Base-by-base conservation (phyloP, 2,329 filamentous ascomycete genomes). In the Trichoderma atrobrunneum region DNA sequence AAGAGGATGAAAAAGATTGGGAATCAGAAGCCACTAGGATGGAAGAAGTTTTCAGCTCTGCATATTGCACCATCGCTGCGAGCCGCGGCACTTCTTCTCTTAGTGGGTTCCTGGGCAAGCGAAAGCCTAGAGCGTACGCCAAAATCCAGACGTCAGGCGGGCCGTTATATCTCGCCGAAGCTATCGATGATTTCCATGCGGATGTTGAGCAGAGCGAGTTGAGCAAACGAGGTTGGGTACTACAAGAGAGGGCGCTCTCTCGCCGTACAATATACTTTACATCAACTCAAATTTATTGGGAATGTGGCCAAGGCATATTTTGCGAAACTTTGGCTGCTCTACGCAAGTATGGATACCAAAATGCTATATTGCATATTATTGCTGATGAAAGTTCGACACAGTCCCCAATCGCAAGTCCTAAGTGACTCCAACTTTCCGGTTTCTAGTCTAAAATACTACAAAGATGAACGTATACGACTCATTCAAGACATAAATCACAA, bases 211-310 rank as follows among this genome's bases (percentile, higher is more conserved):
- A 79, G 0, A 74, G 78, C 0, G 16, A 73, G 1, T 73, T 85
- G 3, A 82, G 78, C 66, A 74, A 71, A 6, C 76, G 82, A 1
- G 82, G 79, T 0, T 84, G 82, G 83, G 82, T 83, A 0, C 60
- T 83, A 3, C 82, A 84, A 71, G 83, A 84, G 71, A 74, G 78
- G 21, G 78, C 77, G 0, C 74, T 84, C 3, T 77, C 82, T 0
- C 77, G 78, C 7, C 77, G 83, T 7, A 80, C 79, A 0, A 79
- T 84, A 16, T 80, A 79, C 62, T 85, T 82, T 68, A 79, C 81
- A 0, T 43, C 75, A 0, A 73, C 73, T 0, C 81, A 84, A 70
- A 78, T 79, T 1, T 82, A 84, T 32, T 84, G 77, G 76, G 81
- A 82, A 54, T 84, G 83, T 60, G 79, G 82, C 5, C 59, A 74